Evolutionary conservation across 768 basidiomycete species (phyloP), one percentile per base, ranked within the genome.

Genomic region (Tylopilus vinaceipallidus): DNA sequence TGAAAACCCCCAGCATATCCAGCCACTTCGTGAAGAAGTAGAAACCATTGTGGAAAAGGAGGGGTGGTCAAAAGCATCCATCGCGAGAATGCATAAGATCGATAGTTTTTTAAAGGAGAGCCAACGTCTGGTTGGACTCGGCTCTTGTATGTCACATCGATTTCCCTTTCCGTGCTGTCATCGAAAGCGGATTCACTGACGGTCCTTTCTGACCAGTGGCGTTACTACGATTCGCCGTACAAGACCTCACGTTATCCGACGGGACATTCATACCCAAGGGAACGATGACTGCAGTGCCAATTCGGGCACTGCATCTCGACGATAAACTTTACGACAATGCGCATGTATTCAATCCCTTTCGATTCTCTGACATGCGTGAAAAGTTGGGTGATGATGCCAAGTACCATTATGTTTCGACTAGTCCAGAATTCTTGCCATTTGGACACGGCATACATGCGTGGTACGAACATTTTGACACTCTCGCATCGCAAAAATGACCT

Each of bases 331-430:
- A 76, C 39, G 53, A 66, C 9, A 61, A 72, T 23, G 56, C 75
- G 5, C 24, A 63, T 6, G 54, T 49, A 6, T 76, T 83, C 52
- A 71, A 79, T 33, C 74, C 73, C 0, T 78, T 76, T 63, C 76
- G 81, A n/a, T 81, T 79, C 54, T 67, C 66, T 2, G 57, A 68
- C 11, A 66, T 71, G 53, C 58, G 69, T 45, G 67, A 74, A 14
- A 63, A 67, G n/a, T n/a, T n/a, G 3, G 71, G 57, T 2, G 73
- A 73, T 20, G 53, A 50, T 20, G 56, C 52, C 7, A 72, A 67
- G 52, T 60, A 72, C 48, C 70, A 71, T 37, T 65, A 72, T 43
- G 66, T 67, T 26, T 64, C 69, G 13, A 69, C 72, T 1, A 63
- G 62, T 34, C 65, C 34, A 37, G 60, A 53, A 14, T 75, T 63